Evolutionary conservation across 2,329 filamentous ascomycete genomes (phyloP).

Genomic region (Exophiala xenobiotica): DNA sequence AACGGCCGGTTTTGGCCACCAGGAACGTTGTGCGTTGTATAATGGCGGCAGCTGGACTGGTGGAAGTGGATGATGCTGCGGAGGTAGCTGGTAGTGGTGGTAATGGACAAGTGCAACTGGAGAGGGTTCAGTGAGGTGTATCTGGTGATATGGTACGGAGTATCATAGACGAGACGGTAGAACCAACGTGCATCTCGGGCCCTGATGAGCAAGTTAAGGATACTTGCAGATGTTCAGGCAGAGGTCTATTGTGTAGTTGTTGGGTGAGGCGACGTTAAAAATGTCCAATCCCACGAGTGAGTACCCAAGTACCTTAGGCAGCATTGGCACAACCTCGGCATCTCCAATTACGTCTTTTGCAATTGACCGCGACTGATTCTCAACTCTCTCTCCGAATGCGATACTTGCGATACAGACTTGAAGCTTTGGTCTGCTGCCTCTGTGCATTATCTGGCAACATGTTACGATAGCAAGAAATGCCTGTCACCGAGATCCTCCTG

Average conservation of each 20-base stretch:
- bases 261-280: no score
- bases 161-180: no score
- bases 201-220: no score
- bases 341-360: not conserved
- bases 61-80: not conserved
- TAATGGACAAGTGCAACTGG: constrained; percentile 7
- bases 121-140: no score
- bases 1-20: constrained; percentile 28
- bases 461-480: constrained; percentile 22
- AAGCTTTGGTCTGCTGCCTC: not conserved
- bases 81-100: not conserved
- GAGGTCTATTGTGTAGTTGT: no score
- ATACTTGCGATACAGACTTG: no score
- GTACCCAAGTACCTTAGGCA: no score
- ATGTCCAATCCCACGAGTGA: no score
- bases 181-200: no score
- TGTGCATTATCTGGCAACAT: not conserved
- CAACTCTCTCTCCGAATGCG: no score
- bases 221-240: no score
- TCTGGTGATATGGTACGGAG: no score
- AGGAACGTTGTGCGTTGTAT: constrained; percentile 10
- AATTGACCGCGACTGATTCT: constrained; percentile 1
- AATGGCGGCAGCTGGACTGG: constrained; percentile 3
- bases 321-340: constrained; percentile 2
- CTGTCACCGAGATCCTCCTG: constrained; percentile 31